Evolutionary conservation across 2,329 filamentous ascomycete genomes (phyloP).

Genomic region (Trichoderma afroharzianum): DNA sequence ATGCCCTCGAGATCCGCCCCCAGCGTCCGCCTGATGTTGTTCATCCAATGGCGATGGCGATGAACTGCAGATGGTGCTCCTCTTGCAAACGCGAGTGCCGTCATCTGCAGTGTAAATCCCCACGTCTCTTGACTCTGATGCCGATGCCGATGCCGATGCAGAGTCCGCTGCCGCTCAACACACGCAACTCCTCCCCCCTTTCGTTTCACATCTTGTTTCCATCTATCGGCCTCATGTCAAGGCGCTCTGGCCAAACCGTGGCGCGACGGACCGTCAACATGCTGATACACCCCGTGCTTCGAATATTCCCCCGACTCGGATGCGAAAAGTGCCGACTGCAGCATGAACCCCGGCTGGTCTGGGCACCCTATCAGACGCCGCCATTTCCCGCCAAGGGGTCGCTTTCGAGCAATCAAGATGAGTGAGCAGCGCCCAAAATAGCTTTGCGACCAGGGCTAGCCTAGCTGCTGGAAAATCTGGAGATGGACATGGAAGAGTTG

Average conservation of each 20-base stretch:
- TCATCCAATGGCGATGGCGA: background rate
- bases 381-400: constrained; percentile 1
- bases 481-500: background rate
- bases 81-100: background rate
- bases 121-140: background rate
- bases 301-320: constrained; percentile 13
- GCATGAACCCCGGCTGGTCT: background rate
- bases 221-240: background rate
- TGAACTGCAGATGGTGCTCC: background rate
- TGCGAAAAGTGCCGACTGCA: background rate
- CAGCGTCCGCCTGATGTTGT: background rate
- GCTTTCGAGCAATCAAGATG: background rate
- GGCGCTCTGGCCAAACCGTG: background rate
- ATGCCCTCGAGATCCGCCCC: background rate
- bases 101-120: background rate
- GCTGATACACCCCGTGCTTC: constrained; percentile 12
- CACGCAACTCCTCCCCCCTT: background rate
- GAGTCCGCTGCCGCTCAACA: background rate
- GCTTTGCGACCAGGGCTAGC: background rate
- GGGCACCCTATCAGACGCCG: background rate
- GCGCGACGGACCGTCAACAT: background rate
- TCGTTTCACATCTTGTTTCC: background rate
- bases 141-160: background rate
- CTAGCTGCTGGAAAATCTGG: background rate
- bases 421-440: background rate